Evolutionary conservation across 2,329 filamentous ascomycete species (phyloP).

Genomic region (Aspergillus glaucus): DNA sequence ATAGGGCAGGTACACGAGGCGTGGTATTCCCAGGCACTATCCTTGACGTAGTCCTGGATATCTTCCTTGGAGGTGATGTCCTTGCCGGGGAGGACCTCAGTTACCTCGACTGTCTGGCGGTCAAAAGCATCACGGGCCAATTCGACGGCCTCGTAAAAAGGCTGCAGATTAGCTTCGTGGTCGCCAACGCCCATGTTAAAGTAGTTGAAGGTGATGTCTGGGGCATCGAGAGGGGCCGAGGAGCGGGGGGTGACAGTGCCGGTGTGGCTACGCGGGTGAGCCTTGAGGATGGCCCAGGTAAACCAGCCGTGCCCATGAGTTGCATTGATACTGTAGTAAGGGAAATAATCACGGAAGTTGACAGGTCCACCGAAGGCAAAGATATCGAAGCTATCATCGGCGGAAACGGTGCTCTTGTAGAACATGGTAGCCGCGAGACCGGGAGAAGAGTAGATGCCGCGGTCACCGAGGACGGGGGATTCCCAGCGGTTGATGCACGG

Average conservation of each 20-base stretch:
- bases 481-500: conserved; percentile 42
- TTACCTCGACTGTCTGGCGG: conserved; percentile 36
- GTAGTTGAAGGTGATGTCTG: conserved; percentile 58
- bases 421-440: conserved; percentile 49
- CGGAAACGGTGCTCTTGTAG: conserved; percentile 30
- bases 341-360: conserved; percentile 50
- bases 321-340: conserved; percentile 39
- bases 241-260: conserved; percentile 58
- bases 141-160: conserved; percentile 51
- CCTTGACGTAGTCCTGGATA: too few species aligned
- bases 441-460: conserved; percentile 43
- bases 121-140: conserved; percentile 46
- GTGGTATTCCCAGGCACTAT: conserved; percentile 53
- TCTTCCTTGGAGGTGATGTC: conserved; percentile 38
- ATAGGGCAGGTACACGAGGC: conserved; percentile 52
- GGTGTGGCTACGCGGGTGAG: conserved; percentile 56
- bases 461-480: conserved; percentile 28
- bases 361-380: conserved; percentile 52
- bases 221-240: conserved; percentile 57
- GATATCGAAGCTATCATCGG: conserved; percentile 46
- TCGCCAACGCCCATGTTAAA: conserved; percentile 39
- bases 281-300: conserved; percentile 50
- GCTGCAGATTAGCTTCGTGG: conserved; percentile 45
- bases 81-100: conserved; percentile 38
- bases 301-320: conserved; percentile 37